phyloP scores from a whole-genome alignment of 2,329 filamentous ascomycete species.

The Plenodomus biglobosus region DNA sequence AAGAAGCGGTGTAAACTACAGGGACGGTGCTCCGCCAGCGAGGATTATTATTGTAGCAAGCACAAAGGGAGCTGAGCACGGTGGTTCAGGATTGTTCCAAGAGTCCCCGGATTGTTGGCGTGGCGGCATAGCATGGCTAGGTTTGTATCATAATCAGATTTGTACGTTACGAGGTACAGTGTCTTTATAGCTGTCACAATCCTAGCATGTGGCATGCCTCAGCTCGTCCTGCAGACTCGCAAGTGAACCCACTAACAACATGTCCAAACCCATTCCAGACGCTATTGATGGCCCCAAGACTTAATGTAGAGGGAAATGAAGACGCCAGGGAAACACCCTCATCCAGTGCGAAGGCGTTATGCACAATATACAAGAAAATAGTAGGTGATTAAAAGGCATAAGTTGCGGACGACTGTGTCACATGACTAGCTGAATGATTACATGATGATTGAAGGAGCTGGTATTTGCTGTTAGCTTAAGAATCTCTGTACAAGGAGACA shows the following conservation, averaged over 20 bases:
- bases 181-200: background rate
- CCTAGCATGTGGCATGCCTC: background rate
- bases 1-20: too few relatives aligned
- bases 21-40: too few relatives aligned
- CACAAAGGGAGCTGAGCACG: too few relatives aligned
- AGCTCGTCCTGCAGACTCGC: background rate
- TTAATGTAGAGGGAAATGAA: background rate
- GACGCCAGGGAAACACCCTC: background rate
- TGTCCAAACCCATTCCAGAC: background rate
- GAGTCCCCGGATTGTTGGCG: too few relatives aligned
- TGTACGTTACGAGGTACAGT: too few relatives aligned
- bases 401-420: conserved; percentile 7
- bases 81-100: too few relatives aligned
- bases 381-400: conserved; percentile 37
- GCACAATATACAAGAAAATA: conserved; percentile 39
- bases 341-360: background rate
- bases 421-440: conserved; percentile 25
- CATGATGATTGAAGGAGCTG: conserved; percentile 52
- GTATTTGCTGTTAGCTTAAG: conserved; percentile 13
- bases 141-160: too few relatives aligned
- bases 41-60: too few relatives aligned
- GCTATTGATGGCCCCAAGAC: background rate
- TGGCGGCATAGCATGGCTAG: too few relatives aligned
- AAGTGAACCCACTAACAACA: background rate
- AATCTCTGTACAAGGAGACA: background rate